A percentile compares a stretch with the other conserved stretches of the same genome.
phyloP scores from a whole-genome alignment of 106 monocot species.

The Platanthera zijinensis region DNA sequence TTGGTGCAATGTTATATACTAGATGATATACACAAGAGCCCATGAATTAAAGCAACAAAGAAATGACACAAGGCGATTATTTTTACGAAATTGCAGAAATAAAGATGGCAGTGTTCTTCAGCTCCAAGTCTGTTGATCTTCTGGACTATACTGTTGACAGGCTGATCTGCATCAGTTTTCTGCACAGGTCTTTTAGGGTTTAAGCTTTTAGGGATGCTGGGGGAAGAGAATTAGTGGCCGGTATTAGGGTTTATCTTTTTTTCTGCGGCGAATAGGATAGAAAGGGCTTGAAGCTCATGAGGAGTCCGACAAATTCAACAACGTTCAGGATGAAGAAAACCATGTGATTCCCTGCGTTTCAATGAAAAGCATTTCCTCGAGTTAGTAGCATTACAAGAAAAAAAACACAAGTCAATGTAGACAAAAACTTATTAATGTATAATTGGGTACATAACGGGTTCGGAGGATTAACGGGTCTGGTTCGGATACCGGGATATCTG shows the following conservation, averaged over 20 bases:
- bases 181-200: background rate
- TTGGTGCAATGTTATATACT: background rate
- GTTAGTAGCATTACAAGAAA: background rate
- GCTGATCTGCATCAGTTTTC: too few species aligned
- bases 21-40: background rate
- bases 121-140: too few species aligned
- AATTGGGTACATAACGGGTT: too few species aligned
- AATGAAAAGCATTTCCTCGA: background rate
- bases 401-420: background rate
- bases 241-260: background rate
- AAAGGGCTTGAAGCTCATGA: slow-evolving; percentile 22
- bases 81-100: background rate
- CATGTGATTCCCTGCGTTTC: slow-evolving; percentile 18
- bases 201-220: too few species aligned
- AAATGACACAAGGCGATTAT: background rate
- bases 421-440: too few species aligned
- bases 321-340: slow-evolving; percentile 17
- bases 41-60: background rate
- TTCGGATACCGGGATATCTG: too few species aligned
- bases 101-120: background rate
- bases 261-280: slow-evolving; percentile 1
- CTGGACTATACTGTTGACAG: too few species aligned
- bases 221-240: too few species aligned
- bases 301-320: slow-evolving; percentile 9
- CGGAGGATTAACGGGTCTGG: too few species aligned